Conservation (phyloP, 179 eudicot genomes). For the Beta corolliflora region DNA sequence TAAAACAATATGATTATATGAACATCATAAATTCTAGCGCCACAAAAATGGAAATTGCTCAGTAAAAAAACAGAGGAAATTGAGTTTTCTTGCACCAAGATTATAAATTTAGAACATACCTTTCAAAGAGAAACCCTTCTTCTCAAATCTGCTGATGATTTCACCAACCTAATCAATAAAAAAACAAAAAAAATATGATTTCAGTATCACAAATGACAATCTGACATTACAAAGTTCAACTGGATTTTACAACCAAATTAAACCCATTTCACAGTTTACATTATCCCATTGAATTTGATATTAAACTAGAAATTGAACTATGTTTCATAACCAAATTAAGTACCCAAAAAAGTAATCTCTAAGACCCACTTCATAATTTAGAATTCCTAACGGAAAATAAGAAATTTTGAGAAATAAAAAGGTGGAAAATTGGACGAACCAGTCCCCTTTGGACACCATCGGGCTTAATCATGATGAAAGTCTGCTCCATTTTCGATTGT, state of each 20-base stretch:
- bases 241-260: neutral
- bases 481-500: conserved; percentile 63
- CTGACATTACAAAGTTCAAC: neutral
- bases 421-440: conserved; percentile 35
- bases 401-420: neutral
- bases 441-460: conserved; percentile 85
- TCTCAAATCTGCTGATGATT: conserved; percentile 86
- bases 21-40: neutral
- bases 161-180: conserved; percentile 65
- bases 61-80: neutral
- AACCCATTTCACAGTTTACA: conserved; percentile 9
- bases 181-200: neutral
- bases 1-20: neutral
- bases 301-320: neutral
- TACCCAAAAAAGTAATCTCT: neutral
- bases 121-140: conserved; percentile 88
- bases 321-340: neutral
- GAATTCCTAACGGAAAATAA: neutral
- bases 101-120: conserved; percentile 38
- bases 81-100: neutral
- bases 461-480: conserved; percentile 89
- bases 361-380: neutral
- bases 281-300: neutral
- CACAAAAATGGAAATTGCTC: neutral
- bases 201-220: neutral